Evolutionary conservation across 768 basidiomycete species (phyloP), one percentile per base, ranked within the genome.

Genomic region (Russula earlei): DNA sequence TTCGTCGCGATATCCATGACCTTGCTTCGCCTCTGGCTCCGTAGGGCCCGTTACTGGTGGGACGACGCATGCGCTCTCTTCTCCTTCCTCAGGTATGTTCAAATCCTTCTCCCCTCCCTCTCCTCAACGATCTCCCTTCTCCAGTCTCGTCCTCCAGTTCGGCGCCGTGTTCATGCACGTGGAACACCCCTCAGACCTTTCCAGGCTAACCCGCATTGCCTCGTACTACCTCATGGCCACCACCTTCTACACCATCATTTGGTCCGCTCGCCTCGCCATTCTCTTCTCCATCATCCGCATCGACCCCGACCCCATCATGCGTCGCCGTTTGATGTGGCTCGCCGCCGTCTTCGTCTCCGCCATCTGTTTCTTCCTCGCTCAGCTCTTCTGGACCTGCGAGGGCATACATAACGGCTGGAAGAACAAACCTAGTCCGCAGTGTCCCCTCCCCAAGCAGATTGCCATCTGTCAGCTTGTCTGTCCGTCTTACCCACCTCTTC

Each of bases 251-350:
- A 36, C 56, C 14, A 58, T 67, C 58, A 67, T 67, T 24, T 67
- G 66, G 66, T 56, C 51, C 29, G 65, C 79, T 2, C 73, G 79
- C 19, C 67, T 78, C n/a, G 74, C 77, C 24, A 79, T 80, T 42
- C 66, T 81, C 7, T 77, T 77, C 66, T 79, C 78, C 6, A 71
- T 81, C 56, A 74, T 80, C 50, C 76, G 80, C 36, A 71, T 80
- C 62, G 75, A 76, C 50, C 74, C 75, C 1, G 70, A 71, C 47
- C 55, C 61, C 11, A n/a, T 49, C n/a, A 58, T 43, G 44, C 53
- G 52, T 4, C 33, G 25, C 24, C 47, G 55, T 17, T 41, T 66
- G 12, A 46, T 33, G 37, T 60, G 62, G 49, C 55, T 63, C 1
- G 62, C 65, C 22, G 56, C 12, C 14, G 45, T 62, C 12, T 64